phyloP scores from a whole-genome alignment of 257 asterid species.

The Jasminum sambac region DNA sequence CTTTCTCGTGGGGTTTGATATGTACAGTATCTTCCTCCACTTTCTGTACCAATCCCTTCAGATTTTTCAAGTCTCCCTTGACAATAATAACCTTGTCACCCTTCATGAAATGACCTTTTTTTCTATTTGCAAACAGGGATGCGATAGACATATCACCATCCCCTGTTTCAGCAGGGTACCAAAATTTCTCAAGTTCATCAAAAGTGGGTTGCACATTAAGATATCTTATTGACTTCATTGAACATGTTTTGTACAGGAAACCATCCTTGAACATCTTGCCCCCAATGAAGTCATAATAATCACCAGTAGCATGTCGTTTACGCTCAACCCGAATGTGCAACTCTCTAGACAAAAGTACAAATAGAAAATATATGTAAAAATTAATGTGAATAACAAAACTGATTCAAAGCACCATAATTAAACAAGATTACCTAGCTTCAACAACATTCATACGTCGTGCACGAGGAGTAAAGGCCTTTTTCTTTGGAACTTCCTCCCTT shows the following conservation, averaged over 20 bases:
- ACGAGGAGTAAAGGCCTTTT: slow-evolving; percentile 78
- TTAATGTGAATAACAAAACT: background rate
- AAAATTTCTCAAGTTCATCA: slow-evolving; percentile 95
- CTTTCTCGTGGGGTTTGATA: slow-evolving; percentile 78
- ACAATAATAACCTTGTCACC: slow-evolving; percentile 89
- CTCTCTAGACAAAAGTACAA: slow-evolving; percentile 50
- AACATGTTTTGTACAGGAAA: slow-evolving; percentile 72
- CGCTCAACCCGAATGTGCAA: slow-evolving; percentile 86
- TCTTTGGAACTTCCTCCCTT: slow-evolving; percentile 91
- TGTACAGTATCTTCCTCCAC: slow-evolving; percentile 97
- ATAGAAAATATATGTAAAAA: slow-evolving; percentile 11
- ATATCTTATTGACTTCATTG: slow-evolving; percentile 87
- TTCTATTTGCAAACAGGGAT: slow-evolving; percentile 78
- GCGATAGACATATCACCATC: slow-evolving; percentile 82
- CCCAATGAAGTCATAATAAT: slow-evolving; percentile 77
- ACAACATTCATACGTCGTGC: slow-evolving; percentile 89
- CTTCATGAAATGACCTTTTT: slow-evolving; percentile 95
- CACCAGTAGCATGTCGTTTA: slow-evolving; percentile 79
- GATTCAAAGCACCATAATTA: background rate
- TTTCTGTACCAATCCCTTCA: slow-evolving; percentile 88
- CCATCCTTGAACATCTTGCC: slow-evolving; percentile 98
- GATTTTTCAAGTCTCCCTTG: slow-evolving; percentile 88
- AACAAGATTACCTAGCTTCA: slow-evolving; percentile 71
- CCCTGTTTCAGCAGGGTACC: slow-evolving; percentile 75
- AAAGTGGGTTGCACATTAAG: slow-evolving; percentile 82